phyloP scores from a whole-genome alignment of 2,329 filamentous ascomycete genomes.

The Didymella segeticola region DNA sequence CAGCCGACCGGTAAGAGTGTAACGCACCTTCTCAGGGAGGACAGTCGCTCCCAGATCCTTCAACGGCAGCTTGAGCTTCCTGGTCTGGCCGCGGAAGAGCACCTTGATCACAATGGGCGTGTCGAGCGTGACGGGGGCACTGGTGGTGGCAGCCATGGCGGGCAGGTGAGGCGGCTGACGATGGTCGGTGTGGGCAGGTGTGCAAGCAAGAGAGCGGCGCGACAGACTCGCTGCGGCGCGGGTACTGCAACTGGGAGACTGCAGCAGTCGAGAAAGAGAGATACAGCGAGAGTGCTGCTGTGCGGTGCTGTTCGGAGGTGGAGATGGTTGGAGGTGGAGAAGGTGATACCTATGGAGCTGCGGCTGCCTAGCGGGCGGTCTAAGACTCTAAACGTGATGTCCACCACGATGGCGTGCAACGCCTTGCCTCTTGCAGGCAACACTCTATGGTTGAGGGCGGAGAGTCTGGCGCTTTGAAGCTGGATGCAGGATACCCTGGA shows the following conservation, averaged over 20 bases:
- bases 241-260: constrained; percentile 7
- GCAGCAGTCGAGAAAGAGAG: constrained; percentile 7
- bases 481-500: neutral
- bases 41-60: constrained; percentile 77
- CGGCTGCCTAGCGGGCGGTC: constrained; percentile 20
- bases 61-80: constrained; percentile 88
- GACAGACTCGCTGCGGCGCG: constrained; percentile 20
- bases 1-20: constrained; percentile 13
- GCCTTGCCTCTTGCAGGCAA: constrained; percentile 17
- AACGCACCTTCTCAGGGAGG: constrained; percentile 82
- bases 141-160: constrained; percentile 52
- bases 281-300: too few species aligned
- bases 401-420: constrained; percentile 13
- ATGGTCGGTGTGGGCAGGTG: neutral
- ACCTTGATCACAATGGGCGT: constrained; percentile 87
- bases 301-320: constrained; percentile 6
- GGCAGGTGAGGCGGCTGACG: constrained; percentile 18
- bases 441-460: neutral
- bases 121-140: constrained; percentile 64
- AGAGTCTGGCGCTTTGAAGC: neutral
- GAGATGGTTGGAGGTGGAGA: constrained; percentile 17
- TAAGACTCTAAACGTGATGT: constrained; percentile 17
- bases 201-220: constrained; percentile 6
- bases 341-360: constrained; percentile 16
- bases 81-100: constrained; percentile 74